Evolutionary conservation across 257 asterid genomes (phyloP), one percentile per base, ranked within the genome.

Genomic region (Forsythia suspensa): DNA sequence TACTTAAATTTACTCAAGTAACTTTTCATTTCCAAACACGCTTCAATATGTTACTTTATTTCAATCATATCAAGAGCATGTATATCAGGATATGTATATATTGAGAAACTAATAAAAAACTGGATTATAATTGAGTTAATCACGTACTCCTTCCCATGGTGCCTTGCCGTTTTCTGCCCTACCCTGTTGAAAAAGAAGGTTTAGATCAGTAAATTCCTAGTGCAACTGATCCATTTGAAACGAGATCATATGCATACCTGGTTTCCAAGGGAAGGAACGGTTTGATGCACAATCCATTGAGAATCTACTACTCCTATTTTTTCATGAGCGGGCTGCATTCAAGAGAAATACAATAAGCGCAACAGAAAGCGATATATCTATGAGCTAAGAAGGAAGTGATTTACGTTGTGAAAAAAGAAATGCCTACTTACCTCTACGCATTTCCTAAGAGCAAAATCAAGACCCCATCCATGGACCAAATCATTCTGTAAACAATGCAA

Each of bases 401-500:
- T 20, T 20, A 20, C 6, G 0, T 61, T 24, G 37, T 24, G 69
- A 2, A 61, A 11, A 61, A 9, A 24, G 38, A 24, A 59, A 61
- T 52, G 34, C 48, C 37, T 44, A 76, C 86, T 82, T 7, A 89
- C 98, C 97, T 95, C 97, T 36, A 93, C 98, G 80, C 99, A 95
- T 83, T 90, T 91, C 83, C 97, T 86, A 76, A 93, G 98, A 65
- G 97, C 94, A 83, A 95, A 92, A 90, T 95, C 99, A 71, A 92
- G 97, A 76, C 99, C 99, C 98, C 99, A 92, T 83, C 99, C 99
- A 79, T 95, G 99, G 80, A 95, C 92, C 82, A 95, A 87, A 82
- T 93, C 99, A 78, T 95, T 95, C 99, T 95, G 97, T 76, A 84
- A 29, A 43, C 73, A 80, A 76, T 46, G 55, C 40, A 82, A 74